A percentile compares a stretch with the other conserved stretches of the same genome.
Evolutionary conservation across 345 rosid species (phyloP).

Genomic region (Cardamine resedifolia): DNA sequence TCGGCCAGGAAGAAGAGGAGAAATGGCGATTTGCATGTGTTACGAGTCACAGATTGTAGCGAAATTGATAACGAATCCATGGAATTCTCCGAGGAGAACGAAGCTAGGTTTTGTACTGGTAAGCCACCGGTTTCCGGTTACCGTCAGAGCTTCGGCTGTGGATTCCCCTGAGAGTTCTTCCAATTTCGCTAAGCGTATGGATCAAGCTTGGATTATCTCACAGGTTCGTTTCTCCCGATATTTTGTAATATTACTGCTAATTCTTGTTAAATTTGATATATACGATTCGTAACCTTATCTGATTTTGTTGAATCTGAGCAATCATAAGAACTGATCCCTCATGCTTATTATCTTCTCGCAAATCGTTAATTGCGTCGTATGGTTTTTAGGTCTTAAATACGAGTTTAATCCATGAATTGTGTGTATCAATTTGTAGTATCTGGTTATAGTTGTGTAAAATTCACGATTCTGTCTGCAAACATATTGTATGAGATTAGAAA

Average conservation of each 20-base stretch:
- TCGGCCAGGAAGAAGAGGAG: slow-evolving; percentile 10
- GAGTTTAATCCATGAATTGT: not conserved
- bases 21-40: slow-evolving; percentile 43
- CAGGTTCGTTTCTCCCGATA: slow-evolving; percentile 45
- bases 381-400: not conserved
- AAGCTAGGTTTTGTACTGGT: slow-evolving; percentile 29
- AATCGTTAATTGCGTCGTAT: not conserved
- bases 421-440: not conserved
- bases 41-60: slow-evolving; percentile 27
- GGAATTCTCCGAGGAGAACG: slow-evolving; percentile 13
- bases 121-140: slow-evolving; percentile 26
- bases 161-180: slow-evolving; percentile 77
- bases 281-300: not conserved
- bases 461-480: too few species aligned
- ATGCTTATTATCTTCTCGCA: too few species aligned
- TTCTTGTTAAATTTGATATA: not conserved
- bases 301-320: not conserved
- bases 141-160: slow-evolving; percentile 59
- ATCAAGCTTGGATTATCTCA: slow-evolving; percentile 86
- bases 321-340: not conserved
- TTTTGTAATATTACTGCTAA: not conserved
- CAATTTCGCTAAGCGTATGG: slow-evolving; percentile 75
- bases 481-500: not conserved
- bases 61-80: slow-evolving; percentile 28
- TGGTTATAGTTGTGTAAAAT: not conserved